Evolutionary conservation across 2,329 filamentous ascomycete species (phyloP).

Genomic region (Drechslerella coelobrocha): DNA sequence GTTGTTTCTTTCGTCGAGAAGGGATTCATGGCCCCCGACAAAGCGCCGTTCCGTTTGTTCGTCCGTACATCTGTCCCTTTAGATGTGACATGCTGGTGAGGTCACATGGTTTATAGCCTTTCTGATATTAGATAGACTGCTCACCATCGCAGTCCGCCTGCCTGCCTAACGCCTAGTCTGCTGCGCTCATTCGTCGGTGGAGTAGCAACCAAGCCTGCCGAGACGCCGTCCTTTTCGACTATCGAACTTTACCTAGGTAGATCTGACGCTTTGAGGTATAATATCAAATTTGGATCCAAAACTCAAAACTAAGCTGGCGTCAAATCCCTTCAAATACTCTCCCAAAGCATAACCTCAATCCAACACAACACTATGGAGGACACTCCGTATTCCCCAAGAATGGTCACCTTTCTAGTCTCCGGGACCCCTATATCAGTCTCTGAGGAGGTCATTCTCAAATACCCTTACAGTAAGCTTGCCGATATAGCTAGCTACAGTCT

Average conservation of each 20-base stretch:
- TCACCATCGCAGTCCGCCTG: no score
- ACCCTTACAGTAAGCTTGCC: slow-evolving; percentile 52
- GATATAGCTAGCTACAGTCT: slow-evolving; percentile 52
- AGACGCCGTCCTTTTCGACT: background rate
- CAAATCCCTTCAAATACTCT: background rate
- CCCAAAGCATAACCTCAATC: slow-evolving; percentile 28
- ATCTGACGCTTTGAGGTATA: background rate
- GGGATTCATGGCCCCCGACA: no score
- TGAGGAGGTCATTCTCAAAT: slow-evolving; percentile 50
- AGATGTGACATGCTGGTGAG: slow-evolving; percentile 9
- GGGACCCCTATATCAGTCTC: slow-evolving; percentile 49
- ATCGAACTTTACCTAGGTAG: background rate
- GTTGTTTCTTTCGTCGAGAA: no score
- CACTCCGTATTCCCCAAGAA: slow-evolving; percentile 36
- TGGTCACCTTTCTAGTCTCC: slow-evolving; percentile 45
- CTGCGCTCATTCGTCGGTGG: background rate
- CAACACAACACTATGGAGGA: slow-evolving; percentile 47
- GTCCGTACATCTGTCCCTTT: no score
- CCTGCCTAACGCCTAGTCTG: no score
- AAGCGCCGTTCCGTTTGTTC: no score
- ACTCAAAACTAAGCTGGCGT: no score
- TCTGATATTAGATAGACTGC: no score
- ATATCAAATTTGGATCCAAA: background rate
- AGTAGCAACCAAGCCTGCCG: background rate
- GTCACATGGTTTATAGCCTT: slow-evolving; percentile 27